These are phyloP conservation scores for Ganoderma sinense DNA, from an alignment of 1,284 basidiomycete genomes.

Conservation along the genomic window DNA sequence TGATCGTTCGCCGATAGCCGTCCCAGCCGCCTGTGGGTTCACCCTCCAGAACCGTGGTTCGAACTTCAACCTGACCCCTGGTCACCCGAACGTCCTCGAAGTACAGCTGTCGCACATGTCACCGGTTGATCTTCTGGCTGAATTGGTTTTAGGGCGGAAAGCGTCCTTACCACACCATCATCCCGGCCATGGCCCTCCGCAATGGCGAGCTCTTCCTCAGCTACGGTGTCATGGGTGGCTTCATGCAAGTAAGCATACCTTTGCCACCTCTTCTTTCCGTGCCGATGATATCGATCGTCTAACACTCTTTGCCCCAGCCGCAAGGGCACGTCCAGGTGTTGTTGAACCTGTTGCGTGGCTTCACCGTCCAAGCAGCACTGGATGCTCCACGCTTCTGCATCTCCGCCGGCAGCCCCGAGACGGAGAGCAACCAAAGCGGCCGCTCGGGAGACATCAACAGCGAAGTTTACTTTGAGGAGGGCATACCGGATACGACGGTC, in stretches of 20 bases:
- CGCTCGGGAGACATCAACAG: conserved; percentile 77
- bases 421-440: conserved; percentile 53
- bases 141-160: conserved; percentile 70
- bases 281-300: neutral
- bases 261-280: neutral
- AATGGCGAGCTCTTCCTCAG: conserved; percentile 87
- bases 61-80: conserved; percentile 81
- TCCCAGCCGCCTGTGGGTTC: conserved; percentile 94
- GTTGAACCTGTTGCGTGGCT: conserved; percentile 90
- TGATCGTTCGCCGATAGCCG: conserved; percentile 52
- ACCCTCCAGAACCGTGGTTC: conserved; percentile 94
- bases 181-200: conserved; percentile 88
- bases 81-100: conserved; percentile 85
- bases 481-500: conserved; percentile 69
- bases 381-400: conserved; percentile 98
- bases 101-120: conserved; percentile 41
- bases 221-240: conserved; percentile 95
- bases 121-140: neutral
- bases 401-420: conserved; percentile 81
- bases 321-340: conserved; percentile 95
- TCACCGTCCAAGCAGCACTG: conserved; percentile 83
- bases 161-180: conserved; percentile 95
- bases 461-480: conserved; percentile 90
- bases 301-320: conserved; percentile 53
- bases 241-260: conserved; percentile 79